Evolutionary conservation across 306 rosid species (phyloP), one percentile per base, ranked within the genome.

Genomic region (Acacia confusa): DNA sequence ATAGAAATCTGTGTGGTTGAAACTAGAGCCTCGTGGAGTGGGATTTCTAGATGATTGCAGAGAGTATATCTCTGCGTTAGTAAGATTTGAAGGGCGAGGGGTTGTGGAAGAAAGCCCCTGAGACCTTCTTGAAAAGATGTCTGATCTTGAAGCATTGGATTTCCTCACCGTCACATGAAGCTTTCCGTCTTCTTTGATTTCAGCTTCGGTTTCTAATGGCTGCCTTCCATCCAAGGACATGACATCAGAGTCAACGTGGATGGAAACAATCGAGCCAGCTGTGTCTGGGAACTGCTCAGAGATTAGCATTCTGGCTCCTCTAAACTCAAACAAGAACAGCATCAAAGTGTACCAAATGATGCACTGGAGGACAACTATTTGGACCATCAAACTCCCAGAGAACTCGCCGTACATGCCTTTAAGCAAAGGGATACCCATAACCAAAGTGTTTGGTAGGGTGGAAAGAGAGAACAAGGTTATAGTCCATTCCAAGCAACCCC

Each of bases 281-380:
- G 96, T 92, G 81, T 92, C 96, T 2, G 98, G 98, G 38, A 94
- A 94, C 70, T 94, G 98, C 82, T 94, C 92, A 20, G 97, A 92
- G 50, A 94, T 94, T 0, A 94, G 76, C 72, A 91, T 77, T 67
- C 86, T 87, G 0, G 97, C 98, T 1, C 92, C 98, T 76, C 97
- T 82, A 60, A 57, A 94, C 53, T 94, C 98, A 57, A 94, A 94
- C 92, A 94, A 19, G 86, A 94, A 92, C 10, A 91, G 81, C 92
- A 94, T 91, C 47, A 94, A 24, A 9, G 97, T 94, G 89, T 94
- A 94, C 98, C 98, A 94, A 24, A 94, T 94, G 65, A 94, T 94
- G 79, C 98, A 92, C 38, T 94, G 98, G 15, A 94, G 94, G 12
- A 94, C 97, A 45, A 94, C 98, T 70, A 94, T 94, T 43, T 92